These are phyloP conservation scores for Globisporangium yorkense DNA, from an alignment of 352 stramenopile genomes.

Conservation along the genomic window DNA sequence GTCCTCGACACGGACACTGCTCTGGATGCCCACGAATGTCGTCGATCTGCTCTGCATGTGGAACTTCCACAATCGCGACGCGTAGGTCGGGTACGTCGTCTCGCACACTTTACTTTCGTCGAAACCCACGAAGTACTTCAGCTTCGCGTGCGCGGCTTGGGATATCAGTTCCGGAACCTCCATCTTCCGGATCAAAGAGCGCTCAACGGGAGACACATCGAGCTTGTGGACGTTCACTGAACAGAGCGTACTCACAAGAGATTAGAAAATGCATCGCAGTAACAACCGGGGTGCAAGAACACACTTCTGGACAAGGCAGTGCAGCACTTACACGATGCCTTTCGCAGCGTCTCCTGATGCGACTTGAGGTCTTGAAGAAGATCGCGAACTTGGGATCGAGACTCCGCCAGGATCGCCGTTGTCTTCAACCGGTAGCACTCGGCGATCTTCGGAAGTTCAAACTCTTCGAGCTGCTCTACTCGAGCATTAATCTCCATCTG, in stretches of 20 bases:
- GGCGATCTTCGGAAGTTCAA: slow-evolving; percentile 37
- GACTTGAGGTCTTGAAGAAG: slow-evolving; percentile 23
- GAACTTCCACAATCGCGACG: slow-evolving; percentile 32
- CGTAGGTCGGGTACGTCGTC: slow-evolving; percentile 17
- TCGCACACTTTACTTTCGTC: slow-evolving; percentile 20
- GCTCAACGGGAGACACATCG: slow-evolving; percentile 15
- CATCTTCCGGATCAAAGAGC: slow-evolving; percentile 34
- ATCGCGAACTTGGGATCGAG: slow-evolving; percentile 18
- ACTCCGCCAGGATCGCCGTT: slow-evolving; percentile 35
- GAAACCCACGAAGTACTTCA: slow-evolving; percentile 26
- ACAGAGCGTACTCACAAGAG: background rate
- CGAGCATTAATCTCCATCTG: slow-evolving; percentile 48
- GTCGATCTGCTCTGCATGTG: slow-evolving; percentile 62
- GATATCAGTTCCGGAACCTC: slow-evolving; percentile 27
- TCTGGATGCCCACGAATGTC: slow-evolving; percentile 56
- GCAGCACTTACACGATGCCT: slow-evolving; percentile 10
- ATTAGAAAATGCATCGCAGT: background rate
- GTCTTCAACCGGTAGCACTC: slow-evolving; percentile 49
- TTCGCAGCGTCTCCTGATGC: slow-evolving; percentile 6
- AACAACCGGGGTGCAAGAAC: background rate
- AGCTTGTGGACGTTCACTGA: slow-evolving; percentile 7
- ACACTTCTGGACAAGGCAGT: background rate
- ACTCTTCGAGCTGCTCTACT: slow-evolving; percentile 34
- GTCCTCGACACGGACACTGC: slow-evolving; percentile 78
- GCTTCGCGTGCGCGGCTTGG: slow-evolving; percentile 14